Base-by-base conservation (phyloP, 495 filamentous ascomycete species). In the Penicillium daleae region DNA sequence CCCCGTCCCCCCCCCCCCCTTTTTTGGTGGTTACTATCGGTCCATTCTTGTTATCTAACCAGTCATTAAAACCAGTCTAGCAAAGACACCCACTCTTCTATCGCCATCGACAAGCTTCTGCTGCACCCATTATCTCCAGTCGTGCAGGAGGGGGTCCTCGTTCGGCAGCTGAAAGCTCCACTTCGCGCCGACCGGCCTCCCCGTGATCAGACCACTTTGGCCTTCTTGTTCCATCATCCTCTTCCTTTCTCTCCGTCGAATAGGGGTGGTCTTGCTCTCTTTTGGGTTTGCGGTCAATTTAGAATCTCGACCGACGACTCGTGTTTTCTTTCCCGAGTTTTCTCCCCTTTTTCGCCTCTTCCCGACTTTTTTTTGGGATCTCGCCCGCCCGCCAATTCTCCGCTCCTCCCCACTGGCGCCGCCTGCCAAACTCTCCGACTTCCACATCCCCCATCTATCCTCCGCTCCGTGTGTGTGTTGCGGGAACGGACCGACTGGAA, bases 191-290 rank as follows among this genome's bases (percentile, higher is more conserved):
- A 58, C 55, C 62, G 46, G 57, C 61, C 56, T 57, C 56, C 33
- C 61, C 37, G 33, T 61, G 64, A 51, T 69, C 67, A 66, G 67
- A 69, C 67, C 67, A 69, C 67, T 69, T 66, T 64, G 67, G 32
- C 54, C 67, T 69, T 53, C 58, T 65, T 60, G 65, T 53, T n/a
- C 50, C 62, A 66, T 57, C 49, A 62, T 66, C 55, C 46, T 60
- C 46, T 46, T 54, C 19, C 19, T 35, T 63, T 42, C 29, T 22
- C 10, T 13, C 31, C 31, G 12, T 31, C 29, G 44, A 48, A 48
- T n/a, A 54, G 51, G 31, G 27, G 51, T 27, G 46, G 46, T 50
- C 12, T 50, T n/a, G n/a, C n/a, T 50, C 22, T 27, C 10, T 12
- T 26, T 6, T 27, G 22, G 21, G 15, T n/a, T 7, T 50, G 26